Base-by-base conservation (phyloP, 345 rosid genomes). In the Tarenaya hassleriana region DNA sequence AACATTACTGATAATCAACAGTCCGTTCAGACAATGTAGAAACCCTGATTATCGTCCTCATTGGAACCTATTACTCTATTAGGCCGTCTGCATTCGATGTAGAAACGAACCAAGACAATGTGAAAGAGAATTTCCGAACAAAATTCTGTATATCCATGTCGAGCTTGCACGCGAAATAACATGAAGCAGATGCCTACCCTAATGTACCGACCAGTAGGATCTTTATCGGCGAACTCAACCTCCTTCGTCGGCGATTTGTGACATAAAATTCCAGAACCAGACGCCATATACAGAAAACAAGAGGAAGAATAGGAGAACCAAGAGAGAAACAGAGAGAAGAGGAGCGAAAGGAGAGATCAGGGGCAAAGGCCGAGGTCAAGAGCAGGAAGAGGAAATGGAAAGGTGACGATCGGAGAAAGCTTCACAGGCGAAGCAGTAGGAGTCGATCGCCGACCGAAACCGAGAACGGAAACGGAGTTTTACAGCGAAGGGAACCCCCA, bases 111-210 rank as follows among this genome's bases (percentile, higher is more conserved):
- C n/a, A n/a, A n/a, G n/a, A n/a, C n/a, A n/a, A n/a, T n/a, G n/a
- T n/a, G n/a, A n/a, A n/a, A n/a, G n/a, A 24, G 29, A 24, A 24
- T 24, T 24, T 24, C 29, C n/a, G n/a, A 24, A 24, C 29, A 37
- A 8, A 10, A 37, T 13, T n/a, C n/a, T n/a, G n/a, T n/a, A n/a
- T n/a, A n/a, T n/a, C n/a, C n/a, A n/a, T n/a, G n/a, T n/a, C n/a
- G n/a, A n/a, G n/a, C n/a, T n/a, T n/a, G n/a, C n/a, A n/a, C n/a
- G n/a, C n/a, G n/a, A n/a, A n/a, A n/a, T n/a, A n/a, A n/a, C n/a
- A n/a, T n/a, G n/a, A n/a, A n/a, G n/a, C n/a, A n/a, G n/a, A n/a
- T 21, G 3, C 70, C 42, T 71, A 83, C 91, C 78, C 91, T 78
- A 53, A 71, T 50, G 61, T 80, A 83, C 1, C 87, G 82, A 32